phyloP scores from a whole-genome alignment of 2,329 filamentous ascomycete species.

The Fusarium albidum region DNA sequence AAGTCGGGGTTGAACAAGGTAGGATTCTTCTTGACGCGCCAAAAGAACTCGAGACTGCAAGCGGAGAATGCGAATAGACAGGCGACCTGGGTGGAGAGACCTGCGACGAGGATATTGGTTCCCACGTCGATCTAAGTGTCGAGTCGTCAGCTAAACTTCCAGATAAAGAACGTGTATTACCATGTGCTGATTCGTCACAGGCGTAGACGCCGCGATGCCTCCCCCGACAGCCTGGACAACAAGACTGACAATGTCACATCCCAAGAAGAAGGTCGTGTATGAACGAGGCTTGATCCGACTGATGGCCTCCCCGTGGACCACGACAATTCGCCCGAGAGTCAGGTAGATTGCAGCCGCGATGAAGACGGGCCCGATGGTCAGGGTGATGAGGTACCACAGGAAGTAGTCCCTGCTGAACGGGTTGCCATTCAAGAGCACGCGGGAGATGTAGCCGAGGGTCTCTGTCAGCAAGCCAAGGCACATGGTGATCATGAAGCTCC shows the following conservation, averaged over 20 bases:
- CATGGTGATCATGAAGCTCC: conserved; percentile 32
- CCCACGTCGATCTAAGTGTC: conserved; percentile 16
- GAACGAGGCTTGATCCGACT: conserved; percentile 23
- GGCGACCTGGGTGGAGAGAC: conserved; percentile 27
- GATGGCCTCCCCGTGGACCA: conserved; percentile 24
- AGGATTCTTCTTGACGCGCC: conserved; percentile 22
- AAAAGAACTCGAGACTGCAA: conserved; percentile 28
- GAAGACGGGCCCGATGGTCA: conserved; percentile 39
- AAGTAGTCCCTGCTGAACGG: conserved; percentile 28
- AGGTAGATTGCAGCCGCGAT: conserved; percentile 38
- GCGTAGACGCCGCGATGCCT: conserved; percentile 28
- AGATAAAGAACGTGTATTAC: conserved; percentile 4
- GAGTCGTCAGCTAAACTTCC: conserved; percentile 1
- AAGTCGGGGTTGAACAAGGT: conserved; percentile 17
- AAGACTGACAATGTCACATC: conserved; percentile 28
- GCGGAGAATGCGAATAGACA: conserved; percentile 26
- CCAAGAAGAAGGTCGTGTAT: conserved; percentile 26
- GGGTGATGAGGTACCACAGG: conserved; percentile 27
- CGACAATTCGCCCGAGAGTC: conserved; percentile 35
- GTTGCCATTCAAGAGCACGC: conserved; percentile 29
- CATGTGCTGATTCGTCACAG: conserved; percentile 19
- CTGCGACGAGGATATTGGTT: conserved; percentile 30
- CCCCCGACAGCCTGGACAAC: conserved; percentile 29
- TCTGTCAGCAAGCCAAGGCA: conserved; percentile 34
- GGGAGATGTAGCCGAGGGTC: conserved; percentile 31